Evolutionary conservation across 768 basidiomycete species (phyloP).

Genomic region (Symmetrospora coprosmae): DNA sequence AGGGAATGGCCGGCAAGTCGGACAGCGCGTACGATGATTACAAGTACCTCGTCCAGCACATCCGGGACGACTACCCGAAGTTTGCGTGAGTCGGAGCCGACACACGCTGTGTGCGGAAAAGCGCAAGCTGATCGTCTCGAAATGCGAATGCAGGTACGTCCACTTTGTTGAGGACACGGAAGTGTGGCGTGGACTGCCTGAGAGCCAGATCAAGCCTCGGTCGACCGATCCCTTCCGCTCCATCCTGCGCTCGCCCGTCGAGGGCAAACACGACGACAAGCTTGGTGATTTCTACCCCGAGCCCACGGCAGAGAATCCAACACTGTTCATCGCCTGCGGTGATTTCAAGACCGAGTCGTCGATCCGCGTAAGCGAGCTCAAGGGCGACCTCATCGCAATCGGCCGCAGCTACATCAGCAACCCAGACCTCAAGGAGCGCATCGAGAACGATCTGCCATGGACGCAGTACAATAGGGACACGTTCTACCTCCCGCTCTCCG

Average conservation of each 20-base stretch:
- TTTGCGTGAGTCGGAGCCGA: no score
- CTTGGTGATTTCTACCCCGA: neutral
- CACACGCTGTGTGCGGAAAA: no score
- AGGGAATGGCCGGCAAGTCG: slow-evolving; percentile 38
- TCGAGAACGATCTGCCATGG: neutral
- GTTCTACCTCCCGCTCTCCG: slow-evolving; percentile 1
- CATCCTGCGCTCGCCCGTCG: neutral
- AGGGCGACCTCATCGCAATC: slow-evolving; percentile 17
- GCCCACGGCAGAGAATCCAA: neutral
- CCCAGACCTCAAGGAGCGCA: slow-evolving; percentile 1
- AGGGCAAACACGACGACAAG: neutral
- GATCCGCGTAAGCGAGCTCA: neutral
- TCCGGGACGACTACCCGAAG: neutral
- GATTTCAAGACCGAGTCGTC: slow-evolving; percentile 11
- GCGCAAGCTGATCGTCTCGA: no score
- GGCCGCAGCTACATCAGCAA: slow-evolving; percentile 7
- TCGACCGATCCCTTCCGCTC: slow-evolving; percentile 9
- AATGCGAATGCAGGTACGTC: no score
- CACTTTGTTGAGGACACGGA: slow-evolving; percentile 14
- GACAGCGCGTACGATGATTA: slow-evolving; percentile 42
- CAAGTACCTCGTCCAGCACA: slow-evolving; percentile 43
- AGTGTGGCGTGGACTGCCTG: slow-evolving; percentile 9
- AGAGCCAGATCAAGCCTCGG: neutral
- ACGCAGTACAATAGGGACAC: slow-evolving; percentile 4
- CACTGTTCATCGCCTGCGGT: slow-evolving; percentile 1